Evolutionary conservation across 768 basidiomycete species (phyloP), one percentile per base, ranked within the genome.

Genomic region (Termitomyces sp.): DNA sequence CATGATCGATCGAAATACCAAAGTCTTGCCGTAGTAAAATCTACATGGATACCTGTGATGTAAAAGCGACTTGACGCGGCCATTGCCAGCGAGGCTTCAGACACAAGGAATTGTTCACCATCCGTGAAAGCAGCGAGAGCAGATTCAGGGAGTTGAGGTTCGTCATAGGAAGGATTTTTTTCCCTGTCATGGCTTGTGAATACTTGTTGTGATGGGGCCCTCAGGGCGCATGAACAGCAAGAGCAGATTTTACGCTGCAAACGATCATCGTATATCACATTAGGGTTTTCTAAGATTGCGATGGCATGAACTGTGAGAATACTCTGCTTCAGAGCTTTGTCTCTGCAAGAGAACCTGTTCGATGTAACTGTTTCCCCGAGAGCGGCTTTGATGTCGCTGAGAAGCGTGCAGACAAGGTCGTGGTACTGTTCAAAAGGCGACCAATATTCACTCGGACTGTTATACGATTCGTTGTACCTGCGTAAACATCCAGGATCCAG

Each of bases 1-100:
- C 64, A 63, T 13, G 54, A 43, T 7, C 66, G 53, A 54, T 71
- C 68, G 38, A 56, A 65, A 53, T 69, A 71, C 62, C 63, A 66
- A 3, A 70, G 53, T 2, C 52, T 59, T 12, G 66, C 50, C 7
- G 10, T 45, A 1, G 38, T 56, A 16, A 57, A 25, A 27, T 64
- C 49, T 12, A 69, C 48, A 40, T 61, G 55, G 18, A 67, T 56
- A 6, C 69, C 64, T 18, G 62, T 57, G 0, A 53, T 51, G 45
- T 57, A 64, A 36, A 56, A 50, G 11, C 66, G 60, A 52, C 54
- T 58, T n/a, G 51, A 52, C 2, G 40, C 38, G 7, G 46, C 43
- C 36, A 67, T 52, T 39, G 39, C 39, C 2, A 29, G 31, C 3
- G 53, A 47, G 12, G 46, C 46, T 18, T 54, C 29, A 12, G 36